These are phyloP conservation scores for Daldinia bambusicola DNA, from an alignment of 495 filamentous ascomycete genomes.

Conservation along the genomic window DNA sequence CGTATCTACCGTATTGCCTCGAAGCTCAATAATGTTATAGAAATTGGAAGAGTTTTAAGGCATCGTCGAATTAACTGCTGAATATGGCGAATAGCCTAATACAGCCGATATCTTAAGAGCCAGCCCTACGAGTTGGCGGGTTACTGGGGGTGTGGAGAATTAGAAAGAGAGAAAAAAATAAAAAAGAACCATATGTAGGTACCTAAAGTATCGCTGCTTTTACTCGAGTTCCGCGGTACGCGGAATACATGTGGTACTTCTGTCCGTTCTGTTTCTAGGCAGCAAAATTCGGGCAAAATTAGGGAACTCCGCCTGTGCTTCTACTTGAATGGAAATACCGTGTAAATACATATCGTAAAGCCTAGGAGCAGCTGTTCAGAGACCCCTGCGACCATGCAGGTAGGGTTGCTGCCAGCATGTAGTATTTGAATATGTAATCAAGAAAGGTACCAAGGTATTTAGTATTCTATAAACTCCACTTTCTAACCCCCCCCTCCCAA, in stretches of 20 bases:
- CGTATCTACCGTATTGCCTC: conserved; percentile 8
- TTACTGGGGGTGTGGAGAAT: not conserved
- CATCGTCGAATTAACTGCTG: not conserved
- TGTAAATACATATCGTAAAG: conserved; percentile 13
- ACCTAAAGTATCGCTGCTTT: conserved; percentile 38
- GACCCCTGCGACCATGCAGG: conserved; percentile 1
- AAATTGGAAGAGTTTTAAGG: no score
- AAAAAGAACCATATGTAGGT: no score
- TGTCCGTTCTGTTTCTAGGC: not conserved
- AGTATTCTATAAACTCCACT: conserved; percentile 6
- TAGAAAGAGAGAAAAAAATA: not conserved
- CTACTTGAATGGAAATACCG: conserved; percentile 7
- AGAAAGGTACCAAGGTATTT: conserved; percentile 6
- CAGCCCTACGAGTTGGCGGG: conserved; percentile 39
- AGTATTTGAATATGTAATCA: not conserved
- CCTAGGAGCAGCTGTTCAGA: not conserved
- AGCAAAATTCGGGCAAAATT: conserved; percentile 39
- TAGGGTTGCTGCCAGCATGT: not conserved
- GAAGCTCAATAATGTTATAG: conserved; percentile 4
- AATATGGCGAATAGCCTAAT: conserved; percentile 23
- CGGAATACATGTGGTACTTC: not conserved
- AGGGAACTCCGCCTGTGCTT: conserved; percentile 10
- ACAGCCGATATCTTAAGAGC: conserved; percentile 4
- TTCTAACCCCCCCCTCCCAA: no score
- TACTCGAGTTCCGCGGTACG: conserved; percentile 13